Conservation (phyloP, 164 flowering plant genomes). For the grape (Vitis vinifera) region ASM3070453v1 NC_081811.1:5359001-5359500, state of each 20-base stretch:
- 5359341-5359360: constrained; percentile 35
- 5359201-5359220: constrained; percentile 61
- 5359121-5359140: constrained; percentile 49
- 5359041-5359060: constrained; percentile 64
- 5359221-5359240: constrained; percentile 18
- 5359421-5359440: too few species aligned
- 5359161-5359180: constrained; percentile 39
- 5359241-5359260: not conserved
- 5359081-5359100: constrained; percentile 58
- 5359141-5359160: constrained; percentile 47
- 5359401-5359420: not conserved
- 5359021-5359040: not conserved
- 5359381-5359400: constrained; percentile 15
- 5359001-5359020: not conserved
- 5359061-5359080: constrained; percentile 58
- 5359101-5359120: constrained; percentile 53
- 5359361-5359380: constrained; percentile 37
- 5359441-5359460: too few species aligned
- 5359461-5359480: too few species aligned
- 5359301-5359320: not conserved
- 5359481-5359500: too few species aligned
- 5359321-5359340: constrained; percentile 53
- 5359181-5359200: constrained; percentile 59
- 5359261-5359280: not conserved
- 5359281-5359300: not conserved